A percentile compares a stretch with the other conserved stretches of the same genome.
These are phyloP conservation scores for Aureobasidium pullulans DNA, from an alignment of 2,329 filamentous ascomycete genomes.

Conservation along the genomic window DNA sequence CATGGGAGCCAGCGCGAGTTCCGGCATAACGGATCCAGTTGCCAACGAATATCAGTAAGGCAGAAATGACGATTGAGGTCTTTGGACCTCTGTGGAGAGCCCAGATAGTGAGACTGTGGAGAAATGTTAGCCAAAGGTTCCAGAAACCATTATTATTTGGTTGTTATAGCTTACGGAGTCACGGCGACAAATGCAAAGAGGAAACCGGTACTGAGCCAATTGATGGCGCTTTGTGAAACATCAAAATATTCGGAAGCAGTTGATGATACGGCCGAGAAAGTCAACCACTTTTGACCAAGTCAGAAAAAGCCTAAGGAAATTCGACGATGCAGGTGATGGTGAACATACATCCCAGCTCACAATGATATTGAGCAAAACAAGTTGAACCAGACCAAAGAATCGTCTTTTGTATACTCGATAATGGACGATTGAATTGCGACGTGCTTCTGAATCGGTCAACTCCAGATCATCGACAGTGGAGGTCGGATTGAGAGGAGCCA, in stretches of 20 bases:
- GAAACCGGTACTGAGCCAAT: constrained; percentile 87
- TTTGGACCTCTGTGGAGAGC: constrained; percentile 75
- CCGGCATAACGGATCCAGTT: constrained; percentile 65
- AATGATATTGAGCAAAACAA: constrained; percentile 84
- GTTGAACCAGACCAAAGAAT: constrained; percentile 78
- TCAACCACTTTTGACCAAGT: constrained; percentile 64
- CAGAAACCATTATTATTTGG: background rate
- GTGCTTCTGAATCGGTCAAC: background rate
- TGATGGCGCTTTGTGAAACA: constrained; percentile 69
- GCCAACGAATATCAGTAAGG: constrained; percentile 66
- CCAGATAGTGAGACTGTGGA: constrained; percentile 50
- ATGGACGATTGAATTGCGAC: constrained; percentile 14
- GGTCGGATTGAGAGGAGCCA: background rate
- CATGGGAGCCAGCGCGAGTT: constrained; percentile 29
- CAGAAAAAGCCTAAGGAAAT: background rate
- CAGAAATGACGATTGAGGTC: constrained; percentile 64
- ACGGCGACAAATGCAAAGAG: constrained; percentile 73
- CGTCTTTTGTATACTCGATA: constrained; percentile 68
- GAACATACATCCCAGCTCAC: constrained; percentile 85
- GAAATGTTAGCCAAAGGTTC: background rate
- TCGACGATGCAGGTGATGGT: background rate
- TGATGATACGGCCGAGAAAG: constrained; percentile 75
- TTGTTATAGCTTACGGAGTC: constrained; percentile 45
- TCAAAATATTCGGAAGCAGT: constrained; percentile 68
- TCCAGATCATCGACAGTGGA: background rate